Base-by-base conservation (phyloP, 495 filamentous ascomycete species). In the Tirmania nivea region DNA sequence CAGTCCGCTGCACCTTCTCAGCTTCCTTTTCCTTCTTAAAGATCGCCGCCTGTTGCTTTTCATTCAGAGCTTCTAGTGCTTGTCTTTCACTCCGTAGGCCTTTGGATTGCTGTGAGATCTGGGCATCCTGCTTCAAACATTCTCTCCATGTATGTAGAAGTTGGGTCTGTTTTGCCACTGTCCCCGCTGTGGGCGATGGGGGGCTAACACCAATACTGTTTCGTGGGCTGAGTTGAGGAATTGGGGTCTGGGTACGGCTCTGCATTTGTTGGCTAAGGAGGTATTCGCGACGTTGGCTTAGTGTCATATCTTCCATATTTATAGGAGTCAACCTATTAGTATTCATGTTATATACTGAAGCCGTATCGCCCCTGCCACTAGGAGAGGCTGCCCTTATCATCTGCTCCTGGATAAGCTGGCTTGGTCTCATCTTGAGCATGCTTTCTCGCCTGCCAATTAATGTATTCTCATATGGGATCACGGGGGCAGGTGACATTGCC, bases 121-220 rank as follows among this genome's bases (percentile, higher is more conserved):
- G 57, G 10, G 79, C 63, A 35, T 88, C 81, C 10, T 79, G 72
- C 10, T 77, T 77, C 7, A 92, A 69, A 4, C 77, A 81, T 56
- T 78, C 75, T 16, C 85, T 75, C 75, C 84, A 92, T n/a, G 69
- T 73, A n/a, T 81, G 81, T 50, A 92, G 75, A 59, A 74, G 72
- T 0, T 75, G 14, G 17, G 12, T 4, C 39, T 45, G 39, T 8
- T 45, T 45, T 45, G 9, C 39, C 14, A 45, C 39, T 45, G 39
- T 6, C 39, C 14, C 17, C 17, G 39, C 14, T 45, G 39, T 14
- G 5, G 39, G 39, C 1, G 25, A 31, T 31, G 25, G 25, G 12
- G 39, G 39, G 39, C 39, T 45, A 4, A 8, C 14, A 4, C 14
- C 12, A 45, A 45, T 6, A 19, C 39, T 45, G 17, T 45, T 45